These are phyloP conservation scores for Astrephomene gubernaculifera DNA, from an alignment of 139 green algal genomes.

Conservation along the genomic window DNA sequence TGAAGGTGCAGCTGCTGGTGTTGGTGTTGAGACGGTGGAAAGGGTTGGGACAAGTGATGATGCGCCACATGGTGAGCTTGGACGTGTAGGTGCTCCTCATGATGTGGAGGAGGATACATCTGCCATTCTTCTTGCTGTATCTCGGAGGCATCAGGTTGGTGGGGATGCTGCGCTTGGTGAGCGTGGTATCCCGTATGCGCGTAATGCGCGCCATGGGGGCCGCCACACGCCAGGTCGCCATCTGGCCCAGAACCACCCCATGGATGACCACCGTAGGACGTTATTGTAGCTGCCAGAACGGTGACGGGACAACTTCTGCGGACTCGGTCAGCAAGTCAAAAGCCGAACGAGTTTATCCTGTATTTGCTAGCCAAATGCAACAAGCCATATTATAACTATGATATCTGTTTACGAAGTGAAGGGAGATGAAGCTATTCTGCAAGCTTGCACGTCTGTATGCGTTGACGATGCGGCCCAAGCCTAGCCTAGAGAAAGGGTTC, in stretches of 20 bases:
- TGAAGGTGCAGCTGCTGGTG: not conserved
- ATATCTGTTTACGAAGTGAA: too few species aligned
- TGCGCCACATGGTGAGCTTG: not conserved
- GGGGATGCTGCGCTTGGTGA: conserved; percentile 1
- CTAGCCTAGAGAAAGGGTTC: too few species aligned
- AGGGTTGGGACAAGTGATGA: not conserved
- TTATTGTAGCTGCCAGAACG: conserved; percentile 4
- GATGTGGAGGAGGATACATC: not conserved
- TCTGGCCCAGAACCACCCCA: not conserved
- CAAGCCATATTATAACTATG: too few species aligned
- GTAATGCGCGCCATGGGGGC: conserved; percentile 2
- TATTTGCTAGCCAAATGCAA: not conserved
- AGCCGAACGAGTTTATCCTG: too few species aligned
- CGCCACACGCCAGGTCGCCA: conserved; percentile 31
- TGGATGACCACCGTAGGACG: conserved; percentile 13
- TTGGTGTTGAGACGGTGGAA: not conserved
- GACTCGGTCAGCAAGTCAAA: conserved; percentile 19
- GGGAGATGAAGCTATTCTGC: too few species aligned
- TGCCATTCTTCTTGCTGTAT: conserved; percentile 20
- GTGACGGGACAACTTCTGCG: not conserved
- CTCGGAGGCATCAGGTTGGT: not conserved
- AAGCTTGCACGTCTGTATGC: too few species aligned
- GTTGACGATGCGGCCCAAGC: too few species aligned
- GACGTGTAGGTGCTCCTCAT: conserved; percentile 4
- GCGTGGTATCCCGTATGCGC: not conserved